A percentile compares a stretch with the other conserved stretches of the same genome.
phyloP scores from a whole-genome alignment of 768 basidiomycete genomes.

The Hirschioporus abietinus region DNA sequence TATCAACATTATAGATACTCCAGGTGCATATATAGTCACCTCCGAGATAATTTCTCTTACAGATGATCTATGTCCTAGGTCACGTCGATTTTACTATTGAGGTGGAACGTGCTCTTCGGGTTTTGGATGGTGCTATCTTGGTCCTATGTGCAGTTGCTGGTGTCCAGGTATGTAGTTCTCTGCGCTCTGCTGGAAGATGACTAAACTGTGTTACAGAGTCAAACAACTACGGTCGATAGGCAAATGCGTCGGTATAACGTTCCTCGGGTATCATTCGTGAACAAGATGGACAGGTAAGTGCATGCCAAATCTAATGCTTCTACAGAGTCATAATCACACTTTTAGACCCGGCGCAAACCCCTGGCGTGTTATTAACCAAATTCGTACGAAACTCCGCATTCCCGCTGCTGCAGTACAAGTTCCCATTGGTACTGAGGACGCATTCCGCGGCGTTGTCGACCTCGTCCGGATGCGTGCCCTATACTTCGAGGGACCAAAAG shows the following conservation, averaged over 20 bases:
- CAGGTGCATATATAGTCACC: conserved; percentile 47
- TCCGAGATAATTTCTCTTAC: not conserved
- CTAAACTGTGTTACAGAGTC: conserved; percentile 49
- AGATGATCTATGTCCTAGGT: conserved; percentile 41
- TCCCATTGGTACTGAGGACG: conserved; percentile 87
- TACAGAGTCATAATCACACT: not conserved
- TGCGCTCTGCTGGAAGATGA: not conserved
- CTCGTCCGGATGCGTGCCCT: conserved; percentile 91
- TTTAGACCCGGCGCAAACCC: conserved; percentile 92
- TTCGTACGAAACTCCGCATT: conserved; percentile 86
- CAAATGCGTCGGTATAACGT: conserved; percentile 98
- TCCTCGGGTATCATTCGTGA: conserved; percentile 93
- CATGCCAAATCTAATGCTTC: not conserved
- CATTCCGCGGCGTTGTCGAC: conserved; percentile 89
- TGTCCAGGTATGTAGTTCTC: conserved; percentile 57
- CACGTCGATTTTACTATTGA: conserved; percentile 99
- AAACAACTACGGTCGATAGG: conserved; percentile 98
- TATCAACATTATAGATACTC: conserved; percentile 98
- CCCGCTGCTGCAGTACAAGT: conserved; percentile 94
- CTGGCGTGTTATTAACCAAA: conserved; percentile 89
- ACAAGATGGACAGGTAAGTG: conserved; percentile 93
- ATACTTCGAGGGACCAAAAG: conserved; percentile 93
- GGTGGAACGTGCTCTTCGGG: conserved; percentile 93
- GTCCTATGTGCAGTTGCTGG: conserved; percentile 97
- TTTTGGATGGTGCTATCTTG: conserved; percentile 93